Base-by-base conservation (phyloP, 495 filamentous ascomycete species). In the Xylaria longipes region DNA sequence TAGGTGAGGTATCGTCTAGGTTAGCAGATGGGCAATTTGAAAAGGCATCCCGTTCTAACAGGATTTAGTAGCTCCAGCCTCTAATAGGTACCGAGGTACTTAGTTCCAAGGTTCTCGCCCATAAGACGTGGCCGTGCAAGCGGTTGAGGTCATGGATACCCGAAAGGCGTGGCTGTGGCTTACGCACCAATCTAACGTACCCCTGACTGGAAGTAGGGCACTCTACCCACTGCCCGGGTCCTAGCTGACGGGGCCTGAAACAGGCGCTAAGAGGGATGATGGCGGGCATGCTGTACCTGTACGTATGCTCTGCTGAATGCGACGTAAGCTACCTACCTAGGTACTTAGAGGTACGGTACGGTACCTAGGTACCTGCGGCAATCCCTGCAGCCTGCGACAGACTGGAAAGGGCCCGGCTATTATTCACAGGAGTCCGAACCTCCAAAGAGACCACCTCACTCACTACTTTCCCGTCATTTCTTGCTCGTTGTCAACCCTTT, bases 381-480 rank as follows among this genome's bases (percentile, higher is more conserved):
- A 2, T 43, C 35, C 20, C 39, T 22, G 41, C 29, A 48, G 20
- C 29, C 63, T 37, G 63, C 63, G 45, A 65, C 63, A 41, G 25
- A 50, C 20, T 33, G 54, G 68, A 62, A 25, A 37, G 37, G 57
- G 1, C 57, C 57, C 68, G 67, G 54, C 39, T 69, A 69, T 41
- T 50, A 20, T 69, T 33, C 39, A 37, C 31, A 68, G 20, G 17
- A 69, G 54, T 61, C 66, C 41, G 29, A 62, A 60, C 41, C 50
- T 70, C 68, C 68, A 62, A 70, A 62, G 65, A 68, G 66, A 60
- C 66, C 66, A 68, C 66, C 27, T 63, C 37, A 43, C 39, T 68
- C 50, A 57, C 50, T 41, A 41, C 9, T 17, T 57, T 58, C 7
- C 39, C 14, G 6, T 46, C 39, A 22, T 22, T 41, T 58, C 54